A percentile compares a stretch with the other conserved stretches of the same genome.
Conservation (phyloP, 2,329 filamentous ascomycete genomes). For the Aspergillus sp. region DNA sequence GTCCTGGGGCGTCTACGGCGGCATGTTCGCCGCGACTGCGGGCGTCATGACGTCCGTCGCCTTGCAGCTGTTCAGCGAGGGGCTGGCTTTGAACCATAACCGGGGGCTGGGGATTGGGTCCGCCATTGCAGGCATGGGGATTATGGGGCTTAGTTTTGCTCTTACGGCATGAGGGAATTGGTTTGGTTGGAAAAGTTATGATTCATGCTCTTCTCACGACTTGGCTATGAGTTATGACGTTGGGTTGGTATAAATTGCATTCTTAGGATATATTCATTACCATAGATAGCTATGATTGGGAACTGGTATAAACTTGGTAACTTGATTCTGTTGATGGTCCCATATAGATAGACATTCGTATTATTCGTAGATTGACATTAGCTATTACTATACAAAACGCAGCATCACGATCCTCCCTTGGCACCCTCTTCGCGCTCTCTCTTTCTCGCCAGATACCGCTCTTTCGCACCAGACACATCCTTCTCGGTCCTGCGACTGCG, state of each 20-base stretch:
- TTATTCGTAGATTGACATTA: too few species aligned
- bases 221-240: background rate
- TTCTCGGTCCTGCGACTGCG: slow-evolving; percentile 50
- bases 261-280: too few species aligned
- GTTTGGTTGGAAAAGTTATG: background rate
- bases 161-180: slow-evolving; percentile 51
- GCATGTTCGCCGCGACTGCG: slow-evolving; percentile 77
- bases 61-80: slow-evolving; percentile 79
- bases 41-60: slow-evolving; percentile 95
- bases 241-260: slow-evolving; percentile 2
- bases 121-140: slow-evolving; percentile 57
- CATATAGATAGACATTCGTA: too few species aligned
- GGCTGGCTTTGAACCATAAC: slow-evolving; percentile 59
- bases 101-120: slow-evolving; percentile 29
- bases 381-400: too few species aligned
- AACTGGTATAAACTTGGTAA: too few species aligned
- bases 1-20: slow-evolving; percentile 45
- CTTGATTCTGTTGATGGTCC: too few species aligned
- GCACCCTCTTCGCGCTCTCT: slow-evolving; percentile 38
- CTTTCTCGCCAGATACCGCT: slow-evolving; percentile 53
- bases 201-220: too few species aligned
- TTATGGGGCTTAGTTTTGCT: slow-evolving; percentile 77
- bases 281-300: too few species aligned
- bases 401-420: too few species aligned
- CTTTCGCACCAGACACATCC: slow-evolving; percentile 52